Percentiles rank a stretch among this genome's conserved stretches.
These are phyloP conservation scores for Begonia loranthoides DNA, from an alignment of 306 rosid genomes.

Conservation along the genomic window DNA sequence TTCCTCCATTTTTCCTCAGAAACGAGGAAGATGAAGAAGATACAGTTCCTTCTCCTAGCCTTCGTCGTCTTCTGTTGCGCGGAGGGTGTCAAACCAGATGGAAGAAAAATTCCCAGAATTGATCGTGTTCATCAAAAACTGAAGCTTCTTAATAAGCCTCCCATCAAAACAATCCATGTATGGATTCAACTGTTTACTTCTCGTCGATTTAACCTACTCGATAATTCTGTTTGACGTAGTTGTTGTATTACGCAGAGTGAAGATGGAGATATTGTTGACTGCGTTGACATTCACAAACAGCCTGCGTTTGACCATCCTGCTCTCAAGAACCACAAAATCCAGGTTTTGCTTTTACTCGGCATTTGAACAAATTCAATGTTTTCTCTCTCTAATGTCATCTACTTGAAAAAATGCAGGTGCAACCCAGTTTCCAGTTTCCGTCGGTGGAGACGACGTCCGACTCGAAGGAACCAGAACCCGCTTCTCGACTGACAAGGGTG, in stretches of 20 bases:
- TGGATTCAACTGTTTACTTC: too few relatives aligned
- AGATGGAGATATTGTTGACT: conserved; percentile 61
- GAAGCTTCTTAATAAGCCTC: conserved; percentile 40
- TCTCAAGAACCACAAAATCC: conserved; percentile 32
- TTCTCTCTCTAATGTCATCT: neutral
- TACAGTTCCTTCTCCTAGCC: too few relatives aligned
- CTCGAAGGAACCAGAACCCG: neutral
- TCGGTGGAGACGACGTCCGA: too few relatives aligned
- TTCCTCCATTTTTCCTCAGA: too few relatives aligned
- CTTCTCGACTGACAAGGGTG: conserved; percentile 4
- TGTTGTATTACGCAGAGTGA: conserved; percentile 29
- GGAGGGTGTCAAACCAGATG: conserved; percentile 6
- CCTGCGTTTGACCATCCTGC: conserved; percentile 52
- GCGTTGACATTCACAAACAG: conserved; percentile 37
- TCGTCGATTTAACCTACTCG: neutral
- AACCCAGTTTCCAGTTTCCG: conserved; percentile 15
- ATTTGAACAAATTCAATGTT: neutral
- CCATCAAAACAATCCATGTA: conserved; percentile 31
- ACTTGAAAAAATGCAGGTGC: conserved; percentile 18
- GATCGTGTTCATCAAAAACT: conserved; percentile 16
- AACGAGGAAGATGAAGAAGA: too few relatives aligned
- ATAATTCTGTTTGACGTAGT: too few relatives aligned
- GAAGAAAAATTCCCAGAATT: neutral
- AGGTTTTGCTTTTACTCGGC: conserved; percentile 24
- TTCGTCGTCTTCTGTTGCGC: too few relatives aligned